phyloP scores from a whole-genome alignment of 2,329 filamentous ascomycete genomes.

The Fusarium pininemorale region DNA sequence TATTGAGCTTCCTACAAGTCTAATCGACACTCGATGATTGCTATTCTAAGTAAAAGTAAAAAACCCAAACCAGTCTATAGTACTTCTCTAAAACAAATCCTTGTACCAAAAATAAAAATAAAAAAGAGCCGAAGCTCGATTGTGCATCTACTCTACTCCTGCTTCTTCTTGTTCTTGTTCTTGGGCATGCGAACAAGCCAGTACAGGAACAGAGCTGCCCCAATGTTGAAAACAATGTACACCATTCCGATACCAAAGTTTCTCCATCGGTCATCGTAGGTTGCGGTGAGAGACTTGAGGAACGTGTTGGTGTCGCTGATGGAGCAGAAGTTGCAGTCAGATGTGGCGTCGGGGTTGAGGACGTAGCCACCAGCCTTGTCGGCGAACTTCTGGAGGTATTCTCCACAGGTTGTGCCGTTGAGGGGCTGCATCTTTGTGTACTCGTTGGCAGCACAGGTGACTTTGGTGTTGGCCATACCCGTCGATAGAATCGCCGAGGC shows the following conservation, averaged over 20 bases:
- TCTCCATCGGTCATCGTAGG: constrained; percentile 63
- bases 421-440: constrained; percentile 70
- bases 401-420: constrained; percentile 58
- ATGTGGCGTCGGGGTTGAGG: constrained; percentile 61
- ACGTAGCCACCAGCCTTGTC: constrained; percentile 57
- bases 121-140: neutral
- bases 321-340: constrained; percentile 58
- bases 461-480: constrained; percentile 40
- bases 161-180: constrained; percentile 42
- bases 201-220: constrained; percentile 60
- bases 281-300: constrained; percentile 52
- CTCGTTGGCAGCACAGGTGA: constrained; percentile 70
- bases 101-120: neutral
- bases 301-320: constrained; percentile 53
- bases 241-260: constrained; percentile 66
- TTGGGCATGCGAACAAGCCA: constrained; percentile 57
- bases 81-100: neutral
- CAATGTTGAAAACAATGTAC: constrained; percentile 63
- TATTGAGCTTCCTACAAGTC: neutral
- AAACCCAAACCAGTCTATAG: constrained; percentile 12
- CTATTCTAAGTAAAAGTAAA: constrained; percentile 2
- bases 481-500: constrained; percentile 41
- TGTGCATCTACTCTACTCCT: neutral
- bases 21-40: neutral
- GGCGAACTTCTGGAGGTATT: constrained; percentile 63